phyloP scores from a whole-genome alignment of 768 basidiomycete species.

The Roridomyces roridus region DNA sequence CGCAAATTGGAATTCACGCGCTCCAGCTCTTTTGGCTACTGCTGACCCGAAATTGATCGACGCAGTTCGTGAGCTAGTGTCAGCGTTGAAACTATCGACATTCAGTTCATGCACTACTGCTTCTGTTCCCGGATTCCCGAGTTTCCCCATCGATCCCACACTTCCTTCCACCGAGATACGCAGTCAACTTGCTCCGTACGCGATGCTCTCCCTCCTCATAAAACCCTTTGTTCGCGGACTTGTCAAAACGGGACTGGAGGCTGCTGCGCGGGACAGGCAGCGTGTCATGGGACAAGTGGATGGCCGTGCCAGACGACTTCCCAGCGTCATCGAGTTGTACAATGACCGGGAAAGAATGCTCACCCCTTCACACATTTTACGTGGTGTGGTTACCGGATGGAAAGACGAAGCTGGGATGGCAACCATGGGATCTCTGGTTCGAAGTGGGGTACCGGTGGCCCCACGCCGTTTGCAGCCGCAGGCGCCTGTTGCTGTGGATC shows the following conservation, averaged over 20 bases:
- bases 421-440: constrained; percentile 13
- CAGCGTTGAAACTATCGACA: constrained; percentile 31
- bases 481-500: too few relatives aligned
- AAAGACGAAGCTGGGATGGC: constrained; percentile 20
- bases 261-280: constrained; percentile 39
- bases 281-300: constrained; percentile 22
- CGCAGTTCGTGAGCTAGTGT: constrained; percentile 35
- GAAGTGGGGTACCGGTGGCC: constrained; percentile 23
- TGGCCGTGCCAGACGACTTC: constrained; percentile 21
- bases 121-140: constrained; percentile 9
- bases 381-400: constrained; percentile 40
- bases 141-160: constrained; percentile 36
- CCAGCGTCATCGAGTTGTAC: constrained; percentile 19
- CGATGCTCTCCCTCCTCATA: constrained; percentile 43
- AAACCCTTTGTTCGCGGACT: constrained; percentile 42
- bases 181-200: constrained; percentile 43
- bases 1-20: constrained; percentile 17
- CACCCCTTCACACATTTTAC: constrained; percentile 52
- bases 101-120: constrained; percentile 23
- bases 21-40: constrained; percentile 29
- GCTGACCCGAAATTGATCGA: constrained; percentile 41
- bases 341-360: constrained; percentile 33
- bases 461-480: not conserved
- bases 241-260: constrained; percentile 43
- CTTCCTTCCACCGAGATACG: constrained; percentile 35